Conservation (phyloP, 2,329 filamentous ascomycete species). For the Ceratocystiopsis brevicomis region DNA sequence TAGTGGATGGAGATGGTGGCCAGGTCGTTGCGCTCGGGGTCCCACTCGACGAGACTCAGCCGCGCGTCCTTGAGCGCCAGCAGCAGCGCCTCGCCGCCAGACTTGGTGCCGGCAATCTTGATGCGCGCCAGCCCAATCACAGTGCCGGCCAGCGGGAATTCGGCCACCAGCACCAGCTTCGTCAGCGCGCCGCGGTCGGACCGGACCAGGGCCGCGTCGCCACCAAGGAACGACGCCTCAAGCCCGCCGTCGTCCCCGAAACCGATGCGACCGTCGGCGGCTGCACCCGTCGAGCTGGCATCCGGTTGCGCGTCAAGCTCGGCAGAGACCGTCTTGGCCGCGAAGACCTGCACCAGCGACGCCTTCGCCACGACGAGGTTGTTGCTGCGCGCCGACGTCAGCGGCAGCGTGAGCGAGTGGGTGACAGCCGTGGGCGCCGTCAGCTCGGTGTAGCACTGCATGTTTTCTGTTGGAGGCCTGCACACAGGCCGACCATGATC, state of each 20-base stretch:
- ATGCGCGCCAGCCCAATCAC: conserved; percentile 68
- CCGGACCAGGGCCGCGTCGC: conserved; percentile 40
- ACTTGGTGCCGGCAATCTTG: conserved; percentile 51
- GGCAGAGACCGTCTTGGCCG: conserved; percentile 45
- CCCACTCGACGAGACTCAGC: conserved; percentile 85
- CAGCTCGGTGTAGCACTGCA: conserved; percentile 98
- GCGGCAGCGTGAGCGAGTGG: conserved; percentile 62
- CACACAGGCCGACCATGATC: conserved; percentile 9
- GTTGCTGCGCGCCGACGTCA: conserved; percentile 53
- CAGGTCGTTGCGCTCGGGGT: conserved; percentile 58
- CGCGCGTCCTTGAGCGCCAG: conserved; percentile 81
- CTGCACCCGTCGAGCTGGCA: conserved; percentile 11
- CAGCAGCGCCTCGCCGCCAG: conserved; percentile 67
- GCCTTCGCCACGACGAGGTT: conserved; percentile 87
- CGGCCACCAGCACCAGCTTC: conserved; percentile 68
- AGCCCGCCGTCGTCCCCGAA: conserved; percentile 37
- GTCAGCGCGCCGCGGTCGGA: conserved; percentile 46
- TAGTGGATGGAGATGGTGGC: conserved; percentile 90
- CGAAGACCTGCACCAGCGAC: conserved; percentile 82
- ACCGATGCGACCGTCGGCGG: conserved; percentile 28
- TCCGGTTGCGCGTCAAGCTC: conserved; percentile 34
- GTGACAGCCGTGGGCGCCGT: conserved; percentile 87
- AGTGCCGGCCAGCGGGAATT: conserved; percentile 69
- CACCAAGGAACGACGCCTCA: conserved; percentile 46
- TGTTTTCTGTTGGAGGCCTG: conserved; percentile 19